phyloP scores from a whole-genome alignment of 2,329 filamentous ascomycete species.

The Penicillium palitans region DNA sequence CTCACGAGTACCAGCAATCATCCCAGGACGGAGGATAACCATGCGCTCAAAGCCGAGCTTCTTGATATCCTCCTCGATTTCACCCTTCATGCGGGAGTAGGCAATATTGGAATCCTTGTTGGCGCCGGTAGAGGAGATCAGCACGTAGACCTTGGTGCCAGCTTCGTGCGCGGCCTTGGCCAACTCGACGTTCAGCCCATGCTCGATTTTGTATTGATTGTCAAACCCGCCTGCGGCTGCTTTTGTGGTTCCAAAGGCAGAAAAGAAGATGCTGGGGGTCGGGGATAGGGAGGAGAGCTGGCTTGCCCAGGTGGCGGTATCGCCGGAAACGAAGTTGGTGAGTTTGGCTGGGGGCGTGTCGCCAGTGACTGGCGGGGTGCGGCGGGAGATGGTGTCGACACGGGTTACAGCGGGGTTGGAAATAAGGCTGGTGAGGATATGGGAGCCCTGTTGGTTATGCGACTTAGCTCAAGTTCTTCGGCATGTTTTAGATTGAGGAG shows the following conservation, averaged over 20 bases:
- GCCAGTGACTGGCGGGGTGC: slow-evolving; percentile 40
- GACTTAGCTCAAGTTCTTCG: slow-evolving; percentile 11
- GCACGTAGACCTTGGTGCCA: slow-evolving; percentile 72
- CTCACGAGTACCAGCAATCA: slow-evolving; percentile 72
- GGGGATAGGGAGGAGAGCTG: slow-evolving; percentile 59
- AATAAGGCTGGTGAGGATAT: slow-evolving; percentile 65
- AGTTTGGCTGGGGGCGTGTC: slow-evolving; percentile 62
- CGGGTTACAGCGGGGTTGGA: slow-evolving; percentile 39
- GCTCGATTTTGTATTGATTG: slow-evolving; percentile 83
- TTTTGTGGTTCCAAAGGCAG: slow-evolving; percentile 76
- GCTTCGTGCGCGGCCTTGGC: slow-evolving; percentile 72
- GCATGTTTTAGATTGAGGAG: background rate
- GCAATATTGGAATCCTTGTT: slow-evolving; percentile 55
- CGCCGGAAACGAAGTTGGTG: slow-evolving; percentile 64
- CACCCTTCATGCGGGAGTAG: slow-evolving; percentile 75
- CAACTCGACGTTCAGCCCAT: slow-evolving; percentile 79
- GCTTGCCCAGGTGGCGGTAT: slow-evolving; percentile 68
- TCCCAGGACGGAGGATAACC: slow-evolving; percentile 71
- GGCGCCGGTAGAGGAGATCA: slow-evolving; percentile 64
- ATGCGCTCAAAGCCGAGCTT: slow-evolving; percentile 73
- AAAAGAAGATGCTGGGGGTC: slow-evolving; percentile 67
- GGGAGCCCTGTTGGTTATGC: slow-evolving; percentile 60
- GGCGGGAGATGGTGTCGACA: slow-evolving; percentile 50
- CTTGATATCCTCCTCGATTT: slow-evolving; percentile 77
- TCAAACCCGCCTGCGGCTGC: slow-evolving; percentile 72